A percentile compares a stretch with the other conserved stretches of the same genome.
Conservation (phyloP, 129 eudicot genomes). For the Ambrosia trifida region DNA sequence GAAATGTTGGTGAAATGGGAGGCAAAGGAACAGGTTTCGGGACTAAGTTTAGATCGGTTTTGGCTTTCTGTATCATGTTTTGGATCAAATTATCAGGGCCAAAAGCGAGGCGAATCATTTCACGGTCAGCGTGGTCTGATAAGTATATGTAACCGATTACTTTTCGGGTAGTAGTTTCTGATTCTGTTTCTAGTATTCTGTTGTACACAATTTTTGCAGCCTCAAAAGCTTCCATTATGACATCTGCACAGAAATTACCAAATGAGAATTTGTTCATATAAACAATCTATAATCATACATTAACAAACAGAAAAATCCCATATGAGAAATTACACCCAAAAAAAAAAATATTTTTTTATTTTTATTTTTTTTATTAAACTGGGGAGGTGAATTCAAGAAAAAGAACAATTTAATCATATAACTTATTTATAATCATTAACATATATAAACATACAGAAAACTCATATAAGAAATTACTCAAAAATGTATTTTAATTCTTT, state of each 20-base stretch:
- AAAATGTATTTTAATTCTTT: not conserved
- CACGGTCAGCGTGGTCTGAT: constrained; percentile 46
- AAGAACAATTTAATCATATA: constrained; percentile 9
- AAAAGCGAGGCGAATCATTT: constrained; percentile 63
- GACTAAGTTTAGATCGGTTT: constrained; percentile 36
- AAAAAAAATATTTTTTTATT: too few species aligned
- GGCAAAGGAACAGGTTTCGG: constrained; percentile 39
- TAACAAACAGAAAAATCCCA: too few species aligned
- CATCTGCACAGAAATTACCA: constrained; percentile 35
- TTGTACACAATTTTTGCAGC: constrained; percentile 52
- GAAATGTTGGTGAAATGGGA: constrained; percentile 46
- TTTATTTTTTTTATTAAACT: not conserved
- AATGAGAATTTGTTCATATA: constrained; percentile 20
- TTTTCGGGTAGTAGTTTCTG: constrained; percentile 50
- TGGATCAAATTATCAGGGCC: constrained; percentile 54
- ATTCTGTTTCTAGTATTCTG: constrained; percentile 53
- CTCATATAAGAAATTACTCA: constrained; percentile 26
- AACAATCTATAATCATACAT: not conserved
- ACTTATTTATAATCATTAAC: too few species aligned
- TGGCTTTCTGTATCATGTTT: constrained; percentile 48
- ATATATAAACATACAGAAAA: not conserved
- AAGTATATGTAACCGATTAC: constrained; percentile 57
- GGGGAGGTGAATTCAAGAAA: not conserved
- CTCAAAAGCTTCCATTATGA: constrained; percentile 57
- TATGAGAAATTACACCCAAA: too few species aligned